These are phyloP conservation scores for Dothideomycetes sp. DNA, from an alignment of 2,329 filamentous ascomycete species.

Conservation along the genomic window DNA sequence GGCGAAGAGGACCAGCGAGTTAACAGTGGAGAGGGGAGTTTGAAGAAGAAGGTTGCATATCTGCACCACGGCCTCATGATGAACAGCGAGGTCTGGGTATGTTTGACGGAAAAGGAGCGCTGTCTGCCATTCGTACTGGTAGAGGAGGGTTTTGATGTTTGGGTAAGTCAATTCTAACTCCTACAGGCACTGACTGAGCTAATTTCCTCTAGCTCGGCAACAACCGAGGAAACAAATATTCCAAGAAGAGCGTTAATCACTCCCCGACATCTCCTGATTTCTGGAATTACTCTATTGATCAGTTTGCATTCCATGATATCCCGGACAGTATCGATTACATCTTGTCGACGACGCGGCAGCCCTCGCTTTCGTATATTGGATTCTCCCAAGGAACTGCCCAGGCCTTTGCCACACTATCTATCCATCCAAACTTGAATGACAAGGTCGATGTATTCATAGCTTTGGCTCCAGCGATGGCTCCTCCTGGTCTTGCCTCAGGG, in stretches of 20 bases:
- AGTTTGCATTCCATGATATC: conserved; percentile 96
- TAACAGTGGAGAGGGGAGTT: conserved; percentile 56
- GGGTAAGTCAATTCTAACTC: conserved; percentile 45
- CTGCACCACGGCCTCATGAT: conserved; percentile 93
- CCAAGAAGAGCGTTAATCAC: conserved; percentile 75
- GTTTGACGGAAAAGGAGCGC: conserved; percentile 72
- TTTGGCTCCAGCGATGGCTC: conserved; percentile 91
- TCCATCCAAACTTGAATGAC: conserved; percentile 83
- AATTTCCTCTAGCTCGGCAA: conserved; percentile 61
- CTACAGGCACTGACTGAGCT: conserved; percentile 10
- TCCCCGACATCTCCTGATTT: conserved; percentile 69
- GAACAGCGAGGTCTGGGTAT: conserved; percentile 99
- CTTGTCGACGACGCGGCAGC: conserved; percentile 67
- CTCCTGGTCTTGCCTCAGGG: conserved; percentile 77
- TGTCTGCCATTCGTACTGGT: conserved; percentile 83
- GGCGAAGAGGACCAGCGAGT: conserved; percentile 72
- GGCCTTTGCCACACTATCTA: conserved; percentile 84
- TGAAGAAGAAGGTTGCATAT: conserved; percentile 80
- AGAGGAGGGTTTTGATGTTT: conserved; percentile 89
- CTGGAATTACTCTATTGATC: conserved; percentile 97
- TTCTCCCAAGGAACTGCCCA: conserved; percentile 97
- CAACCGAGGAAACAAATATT: conserved; percentile 98
- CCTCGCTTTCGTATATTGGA: conserved; percentile 86
- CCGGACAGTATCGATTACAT: conserved; percentile 91
- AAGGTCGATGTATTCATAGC: conserved; percentile 95